Conservation (phyloP, 306 rosid genomes). For the Lathyrus oleraceus region DNA sequence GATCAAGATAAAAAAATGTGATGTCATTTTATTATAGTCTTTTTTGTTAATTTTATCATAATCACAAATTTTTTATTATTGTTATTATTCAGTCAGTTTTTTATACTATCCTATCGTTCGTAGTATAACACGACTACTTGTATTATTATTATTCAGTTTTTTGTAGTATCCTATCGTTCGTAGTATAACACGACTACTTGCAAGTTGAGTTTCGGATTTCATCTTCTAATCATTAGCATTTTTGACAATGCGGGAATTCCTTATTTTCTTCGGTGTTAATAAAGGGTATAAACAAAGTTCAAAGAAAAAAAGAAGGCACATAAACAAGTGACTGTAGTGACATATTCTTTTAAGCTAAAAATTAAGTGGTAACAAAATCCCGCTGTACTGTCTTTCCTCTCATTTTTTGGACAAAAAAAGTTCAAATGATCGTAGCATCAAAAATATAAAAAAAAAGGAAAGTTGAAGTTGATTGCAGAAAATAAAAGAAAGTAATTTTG, state of each 20-base stretch:
- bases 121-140: too few species aligned
- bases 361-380: slow-evolving; percentile 34
- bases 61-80: too few species aligned
- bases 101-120: too few species aligned
- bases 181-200: background rate
- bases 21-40: background rate
- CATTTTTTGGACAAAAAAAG: background rate
- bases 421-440: slow-evolving; percentile 15
- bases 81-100: background rate
- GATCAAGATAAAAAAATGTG: background rate
- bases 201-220: background rate
- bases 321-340: background rate
- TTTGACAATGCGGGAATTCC: background rate
- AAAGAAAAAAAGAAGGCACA: background rate
- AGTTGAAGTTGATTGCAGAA: background rate
- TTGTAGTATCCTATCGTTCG: background rate
- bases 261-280: background rate
- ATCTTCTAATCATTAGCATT: background rate
- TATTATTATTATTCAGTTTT: too few species aligned
- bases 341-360: slow-evolving; percentile 1
- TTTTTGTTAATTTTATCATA: background rate
- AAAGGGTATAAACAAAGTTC: background rate
- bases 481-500: slow-evolving; percentile 6
- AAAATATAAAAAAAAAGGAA: background rate
- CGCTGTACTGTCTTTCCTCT: slow-evolving; percentile 20